Evolutionary conservation across 208 protist genomes (phyloP).

Genomic region (Naegleria fowleri): DNA sequence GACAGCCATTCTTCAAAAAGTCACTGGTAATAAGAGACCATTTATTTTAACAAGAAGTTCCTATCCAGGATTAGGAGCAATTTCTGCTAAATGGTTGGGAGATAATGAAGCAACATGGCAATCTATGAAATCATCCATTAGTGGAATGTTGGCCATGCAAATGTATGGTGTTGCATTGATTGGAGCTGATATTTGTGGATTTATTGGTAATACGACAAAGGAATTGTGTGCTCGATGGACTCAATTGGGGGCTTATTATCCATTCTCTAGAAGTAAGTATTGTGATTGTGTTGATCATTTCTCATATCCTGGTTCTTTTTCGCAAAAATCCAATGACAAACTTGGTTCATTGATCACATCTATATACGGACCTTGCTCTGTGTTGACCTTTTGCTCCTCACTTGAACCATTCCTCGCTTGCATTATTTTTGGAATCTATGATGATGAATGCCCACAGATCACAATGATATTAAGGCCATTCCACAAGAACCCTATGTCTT

Average conservation of each 20-base stretch:
- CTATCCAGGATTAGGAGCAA: conserved; percentile 45
- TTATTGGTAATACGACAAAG: conserved; percentile 58
- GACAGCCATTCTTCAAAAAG: neutral
- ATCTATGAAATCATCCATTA: conserved; percentile 47
- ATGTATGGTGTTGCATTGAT: conserved; percentile 71
- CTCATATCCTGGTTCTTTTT: too few relatives aligned
- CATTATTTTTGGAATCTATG: too few relatives aligned
- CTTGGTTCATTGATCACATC: too few relatives aligned
- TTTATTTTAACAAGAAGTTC: conserved; percentile 45
- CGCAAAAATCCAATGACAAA: too few relatives aligned
- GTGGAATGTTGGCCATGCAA: conserved; percentile 64
- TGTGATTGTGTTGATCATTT: too few relatives aligned
- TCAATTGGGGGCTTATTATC: conserved; percentile 69
- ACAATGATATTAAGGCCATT: conserved; percentile 52
- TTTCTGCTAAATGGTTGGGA: conserved; percentile 66
- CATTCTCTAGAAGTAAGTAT: conserved; percentile 58
- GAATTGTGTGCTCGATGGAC: conserved; percentile 75
- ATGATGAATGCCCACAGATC: conserved; percentile 38
- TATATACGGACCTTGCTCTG: too few relatives aligned
- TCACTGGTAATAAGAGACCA: conserved; percentile 25
- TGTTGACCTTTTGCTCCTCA: too few relatives aligned
- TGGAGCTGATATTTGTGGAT: conserved; percentile 79
- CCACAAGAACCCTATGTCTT: conserved; percentile 5
- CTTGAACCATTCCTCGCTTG: too few relatives aligned
- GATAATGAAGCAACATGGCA: conserved; percentile 55